These are phyloP conservation scores for Fragilariopsis cylindrus DNA, from an alignment of 108 stramenopile genomes.

Conservation along the genomic window DNA sequence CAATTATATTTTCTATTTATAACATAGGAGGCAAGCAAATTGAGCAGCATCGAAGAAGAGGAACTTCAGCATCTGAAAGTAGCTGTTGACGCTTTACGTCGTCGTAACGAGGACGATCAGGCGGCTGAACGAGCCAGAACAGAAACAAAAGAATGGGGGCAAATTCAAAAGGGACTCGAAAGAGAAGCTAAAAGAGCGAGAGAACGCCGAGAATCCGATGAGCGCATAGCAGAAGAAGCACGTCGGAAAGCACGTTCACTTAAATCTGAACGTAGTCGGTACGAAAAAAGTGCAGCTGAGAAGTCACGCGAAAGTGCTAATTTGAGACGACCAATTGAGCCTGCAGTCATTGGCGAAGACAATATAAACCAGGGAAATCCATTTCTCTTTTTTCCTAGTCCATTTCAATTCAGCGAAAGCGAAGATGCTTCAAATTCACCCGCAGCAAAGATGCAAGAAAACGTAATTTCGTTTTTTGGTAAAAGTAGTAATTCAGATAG, in stretches of 20 bases:
- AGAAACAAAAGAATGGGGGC: conserved; percentile 21
- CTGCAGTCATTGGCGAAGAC: background rate
- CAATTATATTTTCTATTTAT: background rate
- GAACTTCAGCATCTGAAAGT: conserved; percentile 5
- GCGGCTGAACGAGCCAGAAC: background rate
- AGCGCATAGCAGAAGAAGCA: conserved; percentile 2
- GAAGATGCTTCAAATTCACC: background rate
- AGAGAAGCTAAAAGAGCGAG: conserved; percentile 5
- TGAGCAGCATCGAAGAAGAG: background rate
- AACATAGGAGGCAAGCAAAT: conserved; percentile 4
- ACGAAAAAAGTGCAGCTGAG: background rate
- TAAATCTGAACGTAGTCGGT: background rate
- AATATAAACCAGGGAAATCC: background rate
- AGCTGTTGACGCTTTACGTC: conserved; percentile 8
- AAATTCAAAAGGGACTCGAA: conserved; percentile 20
- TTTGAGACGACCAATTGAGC: background rate
- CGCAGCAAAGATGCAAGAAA: background rate
- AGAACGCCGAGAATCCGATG: conserved; percentile 12
- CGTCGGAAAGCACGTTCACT: conserved; percentile 10
- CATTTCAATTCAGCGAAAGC: background rate
- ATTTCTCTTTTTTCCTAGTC: conserved; percentile 8
- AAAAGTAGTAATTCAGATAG: background rate
- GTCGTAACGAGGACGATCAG: conserved; percentile 6
- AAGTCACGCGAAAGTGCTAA: background rate
- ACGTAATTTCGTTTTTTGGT: background rate